Base-by-base conservation (phyloP, 371 early-diverging fungal genomes). In the Rhizomucor miehei region DNA sequence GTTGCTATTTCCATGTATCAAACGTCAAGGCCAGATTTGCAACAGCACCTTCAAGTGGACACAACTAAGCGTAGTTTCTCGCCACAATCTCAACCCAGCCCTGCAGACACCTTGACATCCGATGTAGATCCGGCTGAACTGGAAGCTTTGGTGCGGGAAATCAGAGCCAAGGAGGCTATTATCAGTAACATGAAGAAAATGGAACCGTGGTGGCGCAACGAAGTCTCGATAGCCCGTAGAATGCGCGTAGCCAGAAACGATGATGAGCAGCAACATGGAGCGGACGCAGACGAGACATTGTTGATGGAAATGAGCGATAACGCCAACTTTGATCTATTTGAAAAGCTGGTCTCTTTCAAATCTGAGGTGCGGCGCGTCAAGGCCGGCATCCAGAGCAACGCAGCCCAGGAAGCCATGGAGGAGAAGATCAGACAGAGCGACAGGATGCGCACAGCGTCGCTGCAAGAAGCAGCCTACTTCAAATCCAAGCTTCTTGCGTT, bases 391-490 rank as follows among this genome's bases (percentile, higher is more conserved):
- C 63, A 65, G 1, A 73, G 73, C 10, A 77, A 79, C 52, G 73
- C 79, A 0, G 21, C 20, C 1, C 55, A 55, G n/a, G 75, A 78
- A 25, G 52, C 65, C 5, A 77, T 79, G 34, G 67, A 77, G 1
- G 55, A 61, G 24, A 75, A 75, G 43, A 65, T 82, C 16, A 64
- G 56, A 16, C 75, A 75, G 21, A 74, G 77, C 2, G 80, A 82
- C 50, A 67, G 77, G 3, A 62, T 78, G 56, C 66, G 78, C 34
- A 72, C 75, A 8, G 79, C 76, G 2, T 80, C 83, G 1, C 59
- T 82, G 11, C 83, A 82, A 50, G 83, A 82, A 53, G 80, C 83
- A 0, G 79, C 78, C 0, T 82, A 82, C 52, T 71, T 76, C 49
- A 80, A 80, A 54, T 77, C 79, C 13, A 82, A 82, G 35, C 63